Evolutionary conservation across 2,329 filamentous ascomycete genomes (phyloP).

Genomic region (Fusarium secorum): DNA sequence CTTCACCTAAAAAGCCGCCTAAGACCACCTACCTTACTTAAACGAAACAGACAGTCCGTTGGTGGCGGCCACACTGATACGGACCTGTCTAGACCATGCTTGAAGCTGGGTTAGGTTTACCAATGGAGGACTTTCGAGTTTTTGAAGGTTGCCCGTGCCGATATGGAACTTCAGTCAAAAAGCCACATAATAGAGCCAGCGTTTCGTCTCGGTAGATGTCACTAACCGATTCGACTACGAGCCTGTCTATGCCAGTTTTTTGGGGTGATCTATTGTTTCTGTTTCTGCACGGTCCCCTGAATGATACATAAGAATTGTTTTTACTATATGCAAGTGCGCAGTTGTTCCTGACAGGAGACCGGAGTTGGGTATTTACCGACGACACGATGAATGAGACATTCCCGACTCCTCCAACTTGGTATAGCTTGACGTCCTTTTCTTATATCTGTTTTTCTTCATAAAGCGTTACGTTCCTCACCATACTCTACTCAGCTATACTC

Average conservation of each 20-base stretch:
- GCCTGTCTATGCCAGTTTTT: neutral
- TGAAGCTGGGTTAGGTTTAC: constrained; percentile 9
- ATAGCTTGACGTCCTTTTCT: neutral
- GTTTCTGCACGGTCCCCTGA: constrained; percentile 2
- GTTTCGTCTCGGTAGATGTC: constrained; percentile 13
- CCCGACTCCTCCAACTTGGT: neutral
- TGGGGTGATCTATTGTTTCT: constrained; percentile 24
- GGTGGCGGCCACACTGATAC: neutral
- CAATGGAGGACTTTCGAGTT: neutral
- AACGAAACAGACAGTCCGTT: constrained; percentile 8
- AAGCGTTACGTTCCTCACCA: neutral
- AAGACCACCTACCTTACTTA: neutral
- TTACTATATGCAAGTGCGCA: neutral
- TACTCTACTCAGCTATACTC: neutral
- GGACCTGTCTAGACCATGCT: constrained; percentile 4
- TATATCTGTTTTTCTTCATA: neutral
- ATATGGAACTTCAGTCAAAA: neutral
- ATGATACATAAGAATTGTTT: neutral
- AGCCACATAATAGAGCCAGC: neutral
- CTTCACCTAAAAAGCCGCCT: constrained; percentile 1
- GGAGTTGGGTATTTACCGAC: neutral
- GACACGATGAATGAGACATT: neutral
- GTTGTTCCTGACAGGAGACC: neutral
- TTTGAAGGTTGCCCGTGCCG: constrained; percentile 5
- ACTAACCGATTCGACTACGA: constrained; percentile 9